phyloP scores from a whole-genome alignment of 2,329 filamentous ascomycete species.

The Hymenoscyphus fraxineus region DNA sequence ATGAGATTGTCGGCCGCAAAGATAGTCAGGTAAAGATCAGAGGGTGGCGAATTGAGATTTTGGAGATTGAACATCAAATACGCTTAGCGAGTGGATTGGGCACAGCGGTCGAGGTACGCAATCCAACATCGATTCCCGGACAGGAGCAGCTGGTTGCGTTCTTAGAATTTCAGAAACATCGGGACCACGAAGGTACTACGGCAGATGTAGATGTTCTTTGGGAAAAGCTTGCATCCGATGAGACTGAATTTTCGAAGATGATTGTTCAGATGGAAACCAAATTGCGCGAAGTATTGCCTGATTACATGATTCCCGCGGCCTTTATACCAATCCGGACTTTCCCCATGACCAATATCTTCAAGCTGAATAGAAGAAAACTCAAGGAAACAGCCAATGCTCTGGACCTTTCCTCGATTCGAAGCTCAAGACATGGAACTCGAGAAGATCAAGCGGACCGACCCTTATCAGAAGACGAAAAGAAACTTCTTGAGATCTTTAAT shows the following conservation, averaged over 20 bases:
- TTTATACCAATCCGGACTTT: slow-evolving; percentile 31
- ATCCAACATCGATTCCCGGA: slow-evolving; percentile 20
- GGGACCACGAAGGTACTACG: slow-evolving; percentile 11
- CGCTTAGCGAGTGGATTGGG: slow-evolving; percentile 36
- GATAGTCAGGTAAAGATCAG: slow-evolving; percentile 63
- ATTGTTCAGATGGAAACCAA: slow-evolving; percentile 11
- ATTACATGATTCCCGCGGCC: slow-evolving; percentile 33
- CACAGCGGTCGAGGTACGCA: slow-evolving; percentile 34
- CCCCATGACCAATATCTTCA: slow-evolving; percentile 32
- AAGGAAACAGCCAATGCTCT: slow-evolving; percentile 17
- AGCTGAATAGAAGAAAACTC: slow-evolving; percentile 36
- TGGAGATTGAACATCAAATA: slow-evolving; percentile 43
- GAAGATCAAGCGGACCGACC: neutral
- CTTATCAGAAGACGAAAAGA: slow-evolving; percentile 6
- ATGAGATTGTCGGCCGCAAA: slow-evolving; percentile 58
- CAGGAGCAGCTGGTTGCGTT: slow-evolving; percentile 36
- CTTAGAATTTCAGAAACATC: slow-evolving; percentile 22
- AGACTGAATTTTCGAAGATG: slow-evolving; percentile 38
- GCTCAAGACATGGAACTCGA: neutral
- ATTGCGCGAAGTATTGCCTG: slow-evolving; percentile 34
- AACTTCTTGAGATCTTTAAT: slow-evolving; percentile 5
- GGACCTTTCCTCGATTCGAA: slow-evolving; percentile 6
- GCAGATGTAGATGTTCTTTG: slow-evolving; percentile 45
- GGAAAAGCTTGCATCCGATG: slow-evolving; percentile 6
- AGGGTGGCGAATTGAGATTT: slow-evolving; percentile 60